Base-by-base conservation (phyloP, 352 stramenopile species). In the Globisporangium iwayamae region DNA sequence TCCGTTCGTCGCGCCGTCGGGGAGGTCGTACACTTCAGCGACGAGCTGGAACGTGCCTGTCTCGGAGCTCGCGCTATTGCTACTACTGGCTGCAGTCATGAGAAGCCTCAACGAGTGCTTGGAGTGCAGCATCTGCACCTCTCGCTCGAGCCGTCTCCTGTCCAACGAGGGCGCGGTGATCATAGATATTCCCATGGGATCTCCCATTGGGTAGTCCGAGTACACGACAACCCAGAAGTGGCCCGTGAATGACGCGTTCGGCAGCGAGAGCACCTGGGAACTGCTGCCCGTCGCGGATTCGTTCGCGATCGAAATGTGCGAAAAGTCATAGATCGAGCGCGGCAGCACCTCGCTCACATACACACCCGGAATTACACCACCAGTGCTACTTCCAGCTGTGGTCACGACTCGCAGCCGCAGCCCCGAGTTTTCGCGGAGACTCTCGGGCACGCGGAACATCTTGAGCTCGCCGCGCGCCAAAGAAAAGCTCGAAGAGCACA, bases 171-270 rank as follows among this genome's bases (percentile, higher is more conserved):
- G 38, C 9, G 25, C 28, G 25, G n/a, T 39, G 28, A 48, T 28
- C 14, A 38, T 28, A 25, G 71, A 66, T 11, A 68, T 59, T 1
- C 56, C 69, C 6, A 65, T 64, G 7, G 66, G 41, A 38, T 48
- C 65, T 5, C 61, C 72, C 2, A 71, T 64, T 32, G 74, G 74
- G 46, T 87, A 84, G 13, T 89, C 71, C 7, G 83, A 76, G 70
- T 90, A 87, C 41, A 94, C 76, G 62, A 89, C 76, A 25, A 91
- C 80, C 80, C 80, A 92, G 64, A 87, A 91, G 30, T 82, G 71
- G 0, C 81, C 85, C 3, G 84, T 75, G 54, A 88, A 75, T 14
- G 83, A 89, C 0, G 69, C 71, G 13, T 73, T 81, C 4, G 73
- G 62, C 32, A 93, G 62, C 45, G 80, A 66, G 2, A 93, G 70